Base-by-base conservation (phyloP, 768 basidiomycete genomes). In the Lactifluus subvellereus region DNA sequence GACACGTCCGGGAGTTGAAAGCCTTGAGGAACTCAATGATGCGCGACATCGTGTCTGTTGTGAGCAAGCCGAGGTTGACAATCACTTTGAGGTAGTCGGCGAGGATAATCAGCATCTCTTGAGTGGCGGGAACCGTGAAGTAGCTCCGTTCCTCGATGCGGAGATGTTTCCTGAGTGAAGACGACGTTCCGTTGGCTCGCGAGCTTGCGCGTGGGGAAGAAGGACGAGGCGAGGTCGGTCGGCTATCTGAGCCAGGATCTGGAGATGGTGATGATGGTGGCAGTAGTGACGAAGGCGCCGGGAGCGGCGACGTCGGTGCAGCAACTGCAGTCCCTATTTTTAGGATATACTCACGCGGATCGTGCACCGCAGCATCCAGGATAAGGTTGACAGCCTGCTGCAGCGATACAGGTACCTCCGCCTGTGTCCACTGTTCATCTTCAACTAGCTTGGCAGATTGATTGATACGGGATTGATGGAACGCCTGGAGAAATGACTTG, bases 1-100 rank as follows among this genome's bases (percentile, higher is more conserved):
- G 97, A 74, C 97, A 99, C 2, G 94, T 96, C 68, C 97, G 79
- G 35, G 96, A 98, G 73, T 99, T 99, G 79, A 96, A 98, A 32
- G 94, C 88, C 76, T 98, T 98, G 63, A 99, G 78, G 71, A 95
- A 95, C 73, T 99, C 97, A 67, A 98, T 91, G 30, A 95, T 81
- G 40, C 92, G 84, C 65, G 86, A 84, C 91, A 98, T 96, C n/a
- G 88, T 86, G 71, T 99, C 96, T 62, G 91, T 97, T 53, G 92
- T 94, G 55, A 99, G 79, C 74, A 91, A 83, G 40, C 89, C 82
- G 65, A 98, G 77, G 71, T 96, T 98, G 66, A 95, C 80, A 54
- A 98, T 85, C 48, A 98, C 81, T 65, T 84, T 84, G 56, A 98
- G 77, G 74, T 99, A 99, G 72, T 98, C 94, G 43, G 85, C 71